Base-by-base conservation (phyloP, 768 basidiomycete species). In the Suillus fuscotomentosus region DNA sequence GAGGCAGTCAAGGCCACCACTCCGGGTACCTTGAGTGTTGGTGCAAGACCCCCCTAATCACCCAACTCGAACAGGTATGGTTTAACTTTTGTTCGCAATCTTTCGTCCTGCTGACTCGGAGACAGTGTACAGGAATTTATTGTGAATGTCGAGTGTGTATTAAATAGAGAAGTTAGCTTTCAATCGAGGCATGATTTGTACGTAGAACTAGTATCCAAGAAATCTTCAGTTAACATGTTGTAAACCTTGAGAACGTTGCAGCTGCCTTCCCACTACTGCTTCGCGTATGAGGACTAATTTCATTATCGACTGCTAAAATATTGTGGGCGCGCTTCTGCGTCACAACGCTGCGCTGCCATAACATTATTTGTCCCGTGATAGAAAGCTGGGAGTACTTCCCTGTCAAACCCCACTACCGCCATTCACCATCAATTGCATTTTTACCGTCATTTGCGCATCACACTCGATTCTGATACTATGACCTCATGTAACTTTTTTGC, bases 1-100 rank as follows among this genome's bases (percentile, higher is more conserved):
- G 74, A 74, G 13, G 69, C 70, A 27, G 75, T 74, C 20, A 59
- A 66, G 54, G 65, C 54, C 9, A 75, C 75, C n/a, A 64, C 36
- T 5, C 20, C 57, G 1, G 75, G 73, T 2, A 75, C 74, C 1
- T 59, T 75, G 63, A 67, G 72, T 15, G 70, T 17, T 15, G 74
- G 71, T 2, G 74, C 72, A 6, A 64, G 75, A 42, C 74, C 75
- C 1, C 63, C 69, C 11, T 73, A 59, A 65, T 41, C 38, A 13
- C 11, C 17, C 47, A 42, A 34, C 39, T 24, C 24, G 36, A 62
- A 17, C 22, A 60, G 45, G 60, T n/a, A 61, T 61, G 60, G 3
- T 60, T 3, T 22, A 22, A 59, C n/a, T 42, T 39, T 59, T 17
- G 10, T 27, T 59, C 3, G 24, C 11, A 13, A 42, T 59, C 11